Percentiles rank a stretch among this genome's conserved stretches.
These are phyloP conservation scores for Ascobolus immersus DNA, from an alignment of 495 filamentous ascomycete genomes.

Conservation along the genomic window DNA sequence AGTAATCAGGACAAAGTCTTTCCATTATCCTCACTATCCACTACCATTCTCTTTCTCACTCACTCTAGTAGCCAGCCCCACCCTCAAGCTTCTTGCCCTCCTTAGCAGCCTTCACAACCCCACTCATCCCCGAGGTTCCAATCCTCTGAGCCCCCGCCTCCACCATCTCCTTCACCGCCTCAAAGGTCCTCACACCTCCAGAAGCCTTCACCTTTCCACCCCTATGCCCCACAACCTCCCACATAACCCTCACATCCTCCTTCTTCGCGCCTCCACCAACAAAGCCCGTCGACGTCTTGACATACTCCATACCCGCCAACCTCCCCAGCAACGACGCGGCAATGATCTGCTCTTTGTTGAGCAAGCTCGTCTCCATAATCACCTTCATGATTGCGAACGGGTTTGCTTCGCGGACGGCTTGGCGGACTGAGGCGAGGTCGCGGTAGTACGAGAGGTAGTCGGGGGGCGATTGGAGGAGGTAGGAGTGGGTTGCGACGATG, in stretches of 20 bases:
- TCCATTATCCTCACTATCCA: too few relatives aligned
- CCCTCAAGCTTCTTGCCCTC: too few relatives aligned
- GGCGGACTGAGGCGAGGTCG: conserved; percentile 30
- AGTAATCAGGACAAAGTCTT: too few relatives aligned
- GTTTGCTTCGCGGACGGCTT: conserved; percentile 23
- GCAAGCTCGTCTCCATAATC: conserved; percentile 39
- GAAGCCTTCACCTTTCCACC: conserved; percentile 38
- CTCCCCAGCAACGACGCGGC: conserved; percentile 31
- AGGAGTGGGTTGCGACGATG: conserved; percentile 37
- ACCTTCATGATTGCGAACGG: conserved; percentile 37
- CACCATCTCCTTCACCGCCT: conserved; percentile 29
- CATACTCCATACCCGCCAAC: conserved; percentile 34
- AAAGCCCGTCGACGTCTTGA: conserved; percentile 49
- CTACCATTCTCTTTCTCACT: too few relatives aligned
- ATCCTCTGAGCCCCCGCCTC: conserved; percentile 39
- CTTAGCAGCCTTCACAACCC: too few relatives aligned
- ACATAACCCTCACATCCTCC: conserved; percentile 35
- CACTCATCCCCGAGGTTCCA: too few relatives aligned
- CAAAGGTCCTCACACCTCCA: conserved; percentile 31
- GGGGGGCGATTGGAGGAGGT: conserved; percentile 25
- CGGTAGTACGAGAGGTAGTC: conserved; percentile 28
- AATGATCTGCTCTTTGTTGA: conserved; percentile 29
- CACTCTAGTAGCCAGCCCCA: too few relatives aligned
- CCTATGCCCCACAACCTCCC: conserved; percentile 19
- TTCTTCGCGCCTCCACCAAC: conserved; percentile 31